Evolutionary conservation across 169 alveolate genomes (phyloP).

Genomic region (Cryptosporidium canis): DNA sequence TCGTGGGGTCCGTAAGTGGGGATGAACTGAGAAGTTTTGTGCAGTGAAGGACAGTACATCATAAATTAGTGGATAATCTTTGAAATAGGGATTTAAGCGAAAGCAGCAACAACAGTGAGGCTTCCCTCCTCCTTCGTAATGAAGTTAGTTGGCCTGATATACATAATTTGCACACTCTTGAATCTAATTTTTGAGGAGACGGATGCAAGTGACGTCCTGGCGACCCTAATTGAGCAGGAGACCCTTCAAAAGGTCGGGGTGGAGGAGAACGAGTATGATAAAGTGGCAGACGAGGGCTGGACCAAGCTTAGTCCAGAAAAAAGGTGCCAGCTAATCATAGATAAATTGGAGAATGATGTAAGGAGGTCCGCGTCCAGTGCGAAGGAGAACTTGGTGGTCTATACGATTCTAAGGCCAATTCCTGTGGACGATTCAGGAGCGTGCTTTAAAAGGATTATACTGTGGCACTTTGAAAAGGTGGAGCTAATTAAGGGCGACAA

Average conservation of each 20-base stretch:
- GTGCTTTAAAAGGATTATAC: constrained; percentile 47
- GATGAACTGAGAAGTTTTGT: not conserved
- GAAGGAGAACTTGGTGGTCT: constrained; percentile 8
- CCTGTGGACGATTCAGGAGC: constrained; percentile 64
- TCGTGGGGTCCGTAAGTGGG: not conserved
- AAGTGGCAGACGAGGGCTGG: not conserved
- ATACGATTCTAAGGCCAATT: constrained; percentile 44
- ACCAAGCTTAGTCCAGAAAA: constrained; percentile 15
- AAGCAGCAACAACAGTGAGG: not conserved
- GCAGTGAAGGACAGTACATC: not conserved
- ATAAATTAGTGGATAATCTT: not conserved
- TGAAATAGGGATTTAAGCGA: not conserved
- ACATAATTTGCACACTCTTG: not conserved
- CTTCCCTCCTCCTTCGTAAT: not conserved
- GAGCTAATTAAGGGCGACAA: constrained; percentile 45
- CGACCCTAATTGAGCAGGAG: constrained; percentile 29
- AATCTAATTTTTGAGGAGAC: not conserved
- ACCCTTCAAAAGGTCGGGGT: not conserved
- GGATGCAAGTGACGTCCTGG: not conserved
- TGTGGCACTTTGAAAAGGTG: constrained; percentile 69
- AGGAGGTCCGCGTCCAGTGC: not conserved
- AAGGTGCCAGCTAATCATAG: constrained; percentile 41
- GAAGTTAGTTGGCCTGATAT: not conserved
- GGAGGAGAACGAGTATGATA: constrained; percentile 32
- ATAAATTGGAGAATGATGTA: constrained; percentile 34